Percentiles rank a stretch among this genome's conserved stretches.
These are phyloP conservation scores for Aspergillus sp. DNA, from an alignment of 2,329 filamentous ascomycete genomes.

Conservation along the genomic window DNA sequence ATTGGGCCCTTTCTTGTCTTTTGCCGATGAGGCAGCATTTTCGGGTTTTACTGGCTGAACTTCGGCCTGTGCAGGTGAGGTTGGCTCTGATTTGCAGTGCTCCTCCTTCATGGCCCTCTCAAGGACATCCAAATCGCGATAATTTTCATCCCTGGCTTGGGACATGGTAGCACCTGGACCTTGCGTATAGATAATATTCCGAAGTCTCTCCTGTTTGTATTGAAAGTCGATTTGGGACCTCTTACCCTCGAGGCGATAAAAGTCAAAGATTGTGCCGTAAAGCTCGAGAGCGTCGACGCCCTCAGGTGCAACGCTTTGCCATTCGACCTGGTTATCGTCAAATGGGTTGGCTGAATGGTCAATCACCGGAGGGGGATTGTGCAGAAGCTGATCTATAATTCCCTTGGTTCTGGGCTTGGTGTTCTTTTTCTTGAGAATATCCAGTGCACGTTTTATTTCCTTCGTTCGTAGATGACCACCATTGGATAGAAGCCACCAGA, in stretches of 20 bases:
- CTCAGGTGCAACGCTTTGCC: background rate
- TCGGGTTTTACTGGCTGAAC: no score
- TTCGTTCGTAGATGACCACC: background rate
- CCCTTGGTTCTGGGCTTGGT: background rate
- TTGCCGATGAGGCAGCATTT: no score
- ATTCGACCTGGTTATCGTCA: background rate
- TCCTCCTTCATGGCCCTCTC: no score
- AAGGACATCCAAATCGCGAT: no score
- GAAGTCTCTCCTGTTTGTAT: background rate
- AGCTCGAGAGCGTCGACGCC: background rate
- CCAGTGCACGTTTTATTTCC: background rate
- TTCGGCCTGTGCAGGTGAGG: no score
- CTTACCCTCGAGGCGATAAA: background rate
- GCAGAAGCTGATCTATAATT: conserved; percentile 1
- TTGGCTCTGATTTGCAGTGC: no score
- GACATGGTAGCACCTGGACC: conserved; percentile 1
- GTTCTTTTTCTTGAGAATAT: background rate
- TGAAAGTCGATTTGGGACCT: background rate
- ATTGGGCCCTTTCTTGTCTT: no score
- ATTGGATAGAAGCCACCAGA: conserved; percentile 6
- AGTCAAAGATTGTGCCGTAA: background rate
- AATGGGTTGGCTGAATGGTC: background rate
- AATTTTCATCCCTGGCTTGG: no score
- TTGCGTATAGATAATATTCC: conserved; percentile 1
- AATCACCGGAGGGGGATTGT: conserved; percentile 1